Evolutionary conservation across 2,329 filamentous ascomycete species (phyloP), one percentile per base, ranked within the genome.

Genomic region (Boeremia exigua): DNA sequence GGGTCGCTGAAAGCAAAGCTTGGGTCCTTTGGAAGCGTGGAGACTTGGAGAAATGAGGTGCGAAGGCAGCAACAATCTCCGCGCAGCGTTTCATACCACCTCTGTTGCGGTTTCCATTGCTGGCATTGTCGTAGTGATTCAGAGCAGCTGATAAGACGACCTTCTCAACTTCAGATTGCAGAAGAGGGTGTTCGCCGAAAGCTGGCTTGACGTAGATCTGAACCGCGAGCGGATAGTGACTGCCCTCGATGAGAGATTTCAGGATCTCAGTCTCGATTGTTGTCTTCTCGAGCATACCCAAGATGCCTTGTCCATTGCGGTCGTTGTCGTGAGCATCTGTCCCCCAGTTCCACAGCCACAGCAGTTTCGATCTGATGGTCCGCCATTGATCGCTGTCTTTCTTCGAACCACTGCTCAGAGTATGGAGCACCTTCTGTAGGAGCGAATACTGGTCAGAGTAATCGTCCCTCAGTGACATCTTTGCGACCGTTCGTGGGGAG

Each of bases 271-370:
- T 81, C 71, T 95, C 91, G 14, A 94, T 78, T 9, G 82, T 83
- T 6, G 85, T 82, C 49, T 77, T 80, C 12, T 82, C 76, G 3
- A 95, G 77, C 59, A 81, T 82, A 1, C 88, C 85, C 56, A 82
- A 68, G 5, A 85, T 77, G 19, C 87, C 84, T 33, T 77, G 77
- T 25, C 75, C 78, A 17, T 67, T 69, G 23, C 72, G 75, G 42
- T 69, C 66, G 6, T 70, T 62, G 30, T 75, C 75, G 44, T 76
- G 69, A 12, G 61, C 76, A 56, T 83, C 79, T 23, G 81, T 80
- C 30, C 87, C 87, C 90, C 90, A 93, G 66, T 84, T 83, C 68
- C 87, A 86, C 28, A 94, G 79, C 90, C 90, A 94, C 4, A 92
- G 70, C 8, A 93, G 74, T 64, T 88, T 86, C 37, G 83, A 82